Conservation (phyloP, 192 early-diverging fungal genomes). For the Linderina pennispora region DNA sequence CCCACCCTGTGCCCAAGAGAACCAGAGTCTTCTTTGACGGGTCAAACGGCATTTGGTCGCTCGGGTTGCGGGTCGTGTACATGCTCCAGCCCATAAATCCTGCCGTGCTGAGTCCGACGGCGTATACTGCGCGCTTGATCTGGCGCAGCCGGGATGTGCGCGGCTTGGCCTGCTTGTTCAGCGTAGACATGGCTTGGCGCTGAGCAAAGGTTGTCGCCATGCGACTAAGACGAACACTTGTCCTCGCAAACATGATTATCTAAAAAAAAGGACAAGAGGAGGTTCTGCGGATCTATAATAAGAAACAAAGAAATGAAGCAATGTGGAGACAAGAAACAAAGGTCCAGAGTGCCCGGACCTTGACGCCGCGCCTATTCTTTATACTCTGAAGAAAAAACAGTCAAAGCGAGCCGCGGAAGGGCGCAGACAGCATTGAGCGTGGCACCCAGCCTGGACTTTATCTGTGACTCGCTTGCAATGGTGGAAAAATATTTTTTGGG, state of each 20-base stretch:
- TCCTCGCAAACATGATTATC: slow-evolving; percentile 14
- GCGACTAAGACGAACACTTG: slow-evolving; percentile 11
- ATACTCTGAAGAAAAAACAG: no score
- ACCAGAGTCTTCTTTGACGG: slow-evolving; percentile 41
- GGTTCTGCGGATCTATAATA: no score
- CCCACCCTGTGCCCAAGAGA: slow-evolving; percentile 47
- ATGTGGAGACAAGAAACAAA: no score
- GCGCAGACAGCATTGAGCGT: no score
- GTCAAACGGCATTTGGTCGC: slow-evolving; percentile 33
- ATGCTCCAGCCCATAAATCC: slow-evolving; percentile 40
- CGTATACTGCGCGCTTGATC: slow-evolving; percentile 29
- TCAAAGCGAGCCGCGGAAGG: no score
- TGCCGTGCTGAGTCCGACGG: slow-evolving; percentile 9
- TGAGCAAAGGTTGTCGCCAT: slow-evolving; percentile 15
- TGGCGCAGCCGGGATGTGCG: slow-evolving; percentile 31
- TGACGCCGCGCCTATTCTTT: no score
- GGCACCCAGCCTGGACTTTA: no score
- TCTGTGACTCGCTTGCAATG: no score
- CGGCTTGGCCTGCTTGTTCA: slow-evolving; percentile 4
- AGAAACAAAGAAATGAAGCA: no score
- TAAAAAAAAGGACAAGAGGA: not conserved
- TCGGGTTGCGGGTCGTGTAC: slow-evolving; percentile 44
- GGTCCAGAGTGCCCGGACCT: no score
- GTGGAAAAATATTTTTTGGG: no score
- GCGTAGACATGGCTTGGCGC: slow-evolving; percentile 37